Percentiles rank a stretch among this genome's conserved stretches.
These are phyloP conservation scores for Metschnikowia colocasiae DNA, from an alignment of 805 yeast genomes.

Conservation along the genomic window DNA sequence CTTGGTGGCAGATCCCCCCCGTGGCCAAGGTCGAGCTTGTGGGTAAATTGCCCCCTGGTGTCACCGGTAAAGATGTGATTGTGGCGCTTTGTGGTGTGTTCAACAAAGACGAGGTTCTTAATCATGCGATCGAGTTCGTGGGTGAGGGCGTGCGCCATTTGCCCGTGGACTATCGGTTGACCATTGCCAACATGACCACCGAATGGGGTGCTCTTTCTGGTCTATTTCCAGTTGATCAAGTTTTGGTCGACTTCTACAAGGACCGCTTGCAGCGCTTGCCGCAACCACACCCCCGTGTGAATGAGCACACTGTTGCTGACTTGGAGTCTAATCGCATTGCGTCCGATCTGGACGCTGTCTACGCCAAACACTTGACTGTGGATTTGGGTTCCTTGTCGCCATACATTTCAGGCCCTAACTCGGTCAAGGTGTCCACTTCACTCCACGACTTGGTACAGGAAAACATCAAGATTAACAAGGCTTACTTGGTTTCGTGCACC, in stretches of 20 bases:
- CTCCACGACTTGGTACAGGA: constrained; percentile 69
- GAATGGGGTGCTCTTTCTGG: constrained; percentile 74
- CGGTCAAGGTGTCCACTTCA: constrained; percentile 86
- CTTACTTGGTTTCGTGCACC: constrained; percentile 96
- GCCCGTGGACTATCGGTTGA: constrained; percentile 52
- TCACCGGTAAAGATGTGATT: constrained; percentile 94
- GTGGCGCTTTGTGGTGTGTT: constrained; percentile 92
- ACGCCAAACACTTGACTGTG: constrained; percentile 82
- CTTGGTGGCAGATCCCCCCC: constrained; percentile 99
- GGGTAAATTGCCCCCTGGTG: constrained; percentile 80
- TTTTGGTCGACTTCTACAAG: constrained; percentile 74
- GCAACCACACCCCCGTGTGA: constrained; percentile 82
- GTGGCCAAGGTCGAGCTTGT: constrained; percentile 88
- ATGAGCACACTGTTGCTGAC: constrained; percentile 51
- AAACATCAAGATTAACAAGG: constrained; percentile 81
- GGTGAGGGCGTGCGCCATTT: constrained; percentile 73
- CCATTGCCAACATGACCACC: constrained; percentile 24
- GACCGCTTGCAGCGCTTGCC: constrained; percentile 55
- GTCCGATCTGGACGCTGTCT: constrained; percentile 75
- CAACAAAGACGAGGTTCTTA: constrained; percentile 88
- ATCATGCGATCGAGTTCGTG: constrained; percentile 90
- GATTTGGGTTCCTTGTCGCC: constrained; percentile 83
- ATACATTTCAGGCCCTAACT: constrained; percentile 93
- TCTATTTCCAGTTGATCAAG: constrained; percentile 89
- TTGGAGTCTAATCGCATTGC: constrained; percentile 41